Conservation (phyloP, 1,139 yeast genomes). For the Casaregolazyma lundiana region DNA sequence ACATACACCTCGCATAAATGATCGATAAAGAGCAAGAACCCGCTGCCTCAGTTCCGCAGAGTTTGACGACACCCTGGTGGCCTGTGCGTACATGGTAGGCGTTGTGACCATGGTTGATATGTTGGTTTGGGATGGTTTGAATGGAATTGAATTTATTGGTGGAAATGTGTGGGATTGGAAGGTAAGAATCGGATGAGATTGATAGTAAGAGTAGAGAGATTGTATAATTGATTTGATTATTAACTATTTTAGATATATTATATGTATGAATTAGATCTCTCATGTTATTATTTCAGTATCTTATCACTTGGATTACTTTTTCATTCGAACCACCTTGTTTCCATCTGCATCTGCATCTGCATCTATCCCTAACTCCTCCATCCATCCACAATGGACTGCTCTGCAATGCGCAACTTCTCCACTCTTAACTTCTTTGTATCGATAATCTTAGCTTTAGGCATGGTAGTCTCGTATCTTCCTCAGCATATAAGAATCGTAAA, state of each 20-base stretch:
- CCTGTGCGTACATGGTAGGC: slow-evolving; percentile 81
- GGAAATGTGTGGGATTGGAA: too few relatives aligned
- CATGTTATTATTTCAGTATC: too few relatives aligned
- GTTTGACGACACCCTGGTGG: slow-evolving; percentile 64
- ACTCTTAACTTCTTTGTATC: slow-evolving; percentile 46
- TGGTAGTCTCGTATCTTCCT: slow-evolving; percentile 69
- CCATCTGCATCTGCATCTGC: too few relatives aligned
- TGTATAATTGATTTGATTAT: not conserved
- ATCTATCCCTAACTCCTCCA: not conserved
- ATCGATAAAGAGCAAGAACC: slow-evolving; percentile 68
- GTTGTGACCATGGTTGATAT: slow-evolving; percentile 8
- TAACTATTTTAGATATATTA: too few relatives aligned
- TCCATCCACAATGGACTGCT: not conserved
- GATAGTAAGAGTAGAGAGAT: not conserved
- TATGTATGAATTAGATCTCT: too few relatives aligned
- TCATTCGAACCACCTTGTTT: too few relatives aligned
- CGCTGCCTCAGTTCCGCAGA: slow-evolving; percentile 59
- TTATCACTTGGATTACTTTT: too few relatives aligned
- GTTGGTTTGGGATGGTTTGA: not conserved
- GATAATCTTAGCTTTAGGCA: slow-evolving; percentile 56
- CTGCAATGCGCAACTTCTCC: slow-evolving; percentile 19
- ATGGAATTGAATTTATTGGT: slow-evolving; percentile 1
- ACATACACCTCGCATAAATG: slow-evolving; percentile 53
- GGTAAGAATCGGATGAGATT: not conserved
- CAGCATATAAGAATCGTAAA: slow-evolving; percentile 61